phyloP scores from a whole-genome alignment of 768 basidiomycete genomes.

The Phlebiopsis flavidoalba region DNA sequence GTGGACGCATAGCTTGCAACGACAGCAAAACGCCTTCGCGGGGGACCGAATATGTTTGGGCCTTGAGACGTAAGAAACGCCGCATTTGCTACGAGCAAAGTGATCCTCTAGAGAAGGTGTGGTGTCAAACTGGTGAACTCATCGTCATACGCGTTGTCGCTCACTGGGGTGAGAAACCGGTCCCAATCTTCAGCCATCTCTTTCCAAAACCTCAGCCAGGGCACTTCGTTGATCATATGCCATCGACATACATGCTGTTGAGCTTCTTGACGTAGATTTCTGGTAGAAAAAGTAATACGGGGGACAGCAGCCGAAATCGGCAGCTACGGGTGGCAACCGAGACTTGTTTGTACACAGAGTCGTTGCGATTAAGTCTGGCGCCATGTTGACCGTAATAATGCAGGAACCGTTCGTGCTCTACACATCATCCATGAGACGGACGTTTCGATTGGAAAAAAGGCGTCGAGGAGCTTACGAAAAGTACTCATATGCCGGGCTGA shows the following conservation, averaged over 20 bases:
- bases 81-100: constrained; percentile 56
- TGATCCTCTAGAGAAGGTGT: constrained; percentile 37
- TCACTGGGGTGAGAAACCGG: constrained; percentile 30
- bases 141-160: constrained; percentile 17
- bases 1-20: constrained; percentile 42
- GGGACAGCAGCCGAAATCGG: neutral
- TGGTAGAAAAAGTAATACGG: constrained; percentile 26
- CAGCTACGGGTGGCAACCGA: constrained; percentile 5
- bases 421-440: neutral
- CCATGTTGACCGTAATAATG: constrained; percentile 39
- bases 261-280: constrained; percentile 39
- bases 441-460: neutral
- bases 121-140: neutral
- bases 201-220: constrained; percentile 40
- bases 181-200: constrained; percentile 31
- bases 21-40: constrained; percentile 25
- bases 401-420: constrained; percentile 31
- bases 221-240: constrained; percentile 33
- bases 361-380: constrained; percentile 33
- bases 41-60: constrained; percentile 27
- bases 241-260: constrained; percentile 47
- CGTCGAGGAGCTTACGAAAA: neutral
- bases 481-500: neutral
- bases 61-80: constrained; percentile 53
- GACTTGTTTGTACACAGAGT: constrained; percentile 18